Evolutionary conservation across 169 alveolate species (phyloP).

Genomic region (Sarcocystis neurona): DNA sequence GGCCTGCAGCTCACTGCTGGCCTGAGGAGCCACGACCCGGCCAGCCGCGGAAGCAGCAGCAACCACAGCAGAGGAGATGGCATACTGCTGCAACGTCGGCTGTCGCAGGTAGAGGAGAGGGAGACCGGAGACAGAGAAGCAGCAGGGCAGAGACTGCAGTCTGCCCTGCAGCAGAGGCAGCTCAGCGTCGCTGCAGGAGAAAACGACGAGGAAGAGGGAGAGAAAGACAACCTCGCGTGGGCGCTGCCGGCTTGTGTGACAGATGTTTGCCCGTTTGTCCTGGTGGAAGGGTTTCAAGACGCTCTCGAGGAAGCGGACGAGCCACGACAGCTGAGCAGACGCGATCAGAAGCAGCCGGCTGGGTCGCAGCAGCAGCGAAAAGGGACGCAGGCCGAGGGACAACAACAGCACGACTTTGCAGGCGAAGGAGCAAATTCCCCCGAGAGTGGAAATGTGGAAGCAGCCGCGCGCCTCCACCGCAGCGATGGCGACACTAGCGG

Average conservation of each 20-base stretch:
- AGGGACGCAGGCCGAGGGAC: no score
- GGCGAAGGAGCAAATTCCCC: no score
- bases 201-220: conserved; percentile 51
- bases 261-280: conserved; percentile 60
- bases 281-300: conserved; percentile 44
- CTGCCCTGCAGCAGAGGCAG: no score
- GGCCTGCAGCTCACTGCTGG: background rate
- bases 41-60: background rate
- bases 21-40: background rate
- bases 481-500: no score
- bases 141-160: no score
- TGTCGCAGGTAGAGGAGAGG: background rate
- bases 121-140: background rate
- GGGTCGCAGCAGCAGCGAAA: background rate
- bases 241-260: conserved; percentile 55
- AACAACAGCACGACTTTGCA: no score
- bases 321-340: background rate
- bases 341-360: background rate
- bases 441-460: no score
- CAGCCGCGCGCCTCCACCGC: no score
- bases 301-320: background rate
- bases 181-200: no score
- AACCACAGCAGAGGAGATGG: no score
- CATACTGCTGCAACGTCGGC: no score
- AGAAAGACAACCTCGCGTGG: no score